Conservation (phyloP, 176 grass and related monocot genomes). For the Saccharum spontaneum region DNA sequence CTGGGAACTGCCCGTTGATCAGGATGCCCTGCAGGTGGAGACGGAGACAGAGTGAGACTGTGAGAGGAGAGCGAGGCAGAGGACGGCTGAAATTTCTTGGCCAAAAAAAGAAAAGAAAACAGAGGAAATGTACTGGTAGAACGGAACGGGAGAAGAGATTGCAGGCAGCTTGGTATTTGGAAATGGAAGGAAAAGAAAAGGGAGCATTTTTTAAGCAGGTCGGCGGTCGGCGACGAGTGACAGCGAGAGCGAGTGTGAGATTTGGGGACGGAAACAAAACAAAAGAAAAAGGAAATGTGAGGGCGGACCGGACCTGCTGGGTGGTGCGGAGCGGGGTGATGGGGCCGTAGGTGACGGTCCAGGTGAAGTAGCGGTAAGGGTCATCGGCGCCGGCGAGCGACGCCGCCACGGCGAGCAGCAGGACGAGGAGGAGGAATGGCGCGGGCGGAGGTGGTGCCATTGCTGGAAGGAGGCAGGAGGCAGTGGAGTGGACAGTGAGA, state of each 20-base stretch:
- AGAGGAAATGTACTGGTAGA: too few relatives aligned
- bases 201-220: too few relatives aligned
- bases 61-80: too few relatives aligned
- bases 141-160: too few relatives aligned
- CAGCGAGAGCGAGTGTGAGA: background rate
- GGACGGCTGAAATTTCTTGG: too few relatives aligned
- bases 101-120: too few relatives aligned
- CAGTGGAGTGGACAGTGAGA: too few relatives aligned
- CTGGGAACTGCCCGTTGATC: conserved; percentile 90
- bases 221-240: too few relatives aligned
- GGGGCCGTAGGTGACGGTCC: conserved; percentile 71
- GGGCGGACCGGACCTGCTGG: conserved; percentile 65
- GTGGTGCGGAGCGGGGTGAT: conserved; percentile 67
- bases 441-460: background rate
- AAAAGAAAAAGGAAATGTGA: too few relatives aligned
- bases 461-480: background rate
- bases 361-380: conserved; percentile 87
- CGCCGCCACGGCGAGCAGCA: background rate
- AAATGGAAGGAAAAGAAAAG: too few relatives aligned
- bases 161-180: too few relatives aligned
- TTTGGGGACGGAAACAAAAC: background rate
- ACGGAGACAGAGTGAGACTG: too few relatives aligned
- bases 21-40: conserved; percentile 90
- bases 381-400: conserved; percentile 57
- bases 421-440: background rate